Conservation (phyloP, 345 rosid species). For the Chamaenerion angustifolium region DNA sequence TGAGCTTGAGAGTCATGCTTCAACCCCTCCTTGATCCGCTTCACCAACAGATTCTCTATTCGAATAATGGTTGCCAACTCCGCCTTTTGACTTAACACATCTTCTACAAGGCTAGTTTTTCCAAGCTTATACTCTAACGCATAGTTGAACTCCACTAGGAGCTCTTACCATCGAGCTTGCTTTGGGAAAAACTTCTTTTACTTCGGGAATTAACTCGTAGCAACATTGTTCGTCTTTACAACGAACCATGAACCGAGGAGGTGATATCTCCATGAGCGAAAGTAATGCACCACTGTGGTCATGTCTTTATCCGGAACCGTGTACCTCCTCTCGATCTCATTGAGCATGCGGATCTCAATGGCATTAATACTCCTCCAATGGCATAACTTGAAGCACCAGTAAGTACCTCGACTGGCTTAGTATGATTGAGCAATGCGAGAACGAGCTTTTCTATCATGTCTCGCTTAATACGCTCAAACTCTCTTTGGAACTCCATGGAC, state of each 20-base stretch:
- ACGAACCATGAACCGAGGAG: no score
- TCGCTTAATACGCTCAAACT: neutral
- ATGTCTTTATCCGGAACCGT: slow-evolving; percentile 2
- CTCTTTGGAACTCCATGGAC: neutral
- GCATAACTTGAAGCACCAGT: no score
- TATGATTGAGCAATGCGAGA: neutral
- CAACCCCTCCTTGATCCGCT: no score
- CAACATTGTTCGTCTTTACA: slow-evolving; percentile 1
- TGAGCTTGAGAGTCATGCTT: no score
- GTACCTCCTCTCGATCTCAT: neutral
- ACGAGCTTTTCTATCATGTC: neutral
- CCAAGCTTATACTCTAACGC: neutral
- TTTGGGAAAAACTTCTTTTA: neutral
- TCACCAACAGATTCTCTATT: no score
- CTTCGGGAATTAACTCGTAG: neutral
- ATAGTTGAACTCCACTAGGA: neutral
- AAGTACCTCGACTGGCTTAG: no score
- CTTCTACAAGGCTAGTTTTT: neutral
- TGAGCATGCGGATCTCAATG: neutral
- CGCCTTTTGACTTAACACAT: neutral
- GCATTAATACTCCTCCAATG: no score
- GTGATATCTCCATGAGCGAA: neutral
- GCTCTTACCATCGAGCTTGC: neutral
- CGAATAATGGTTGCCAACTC: neutral
- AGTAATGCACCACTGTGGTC: neutral